Percentiles rank a stretch among this genome's conserved stretches.
These are phyloP conservation scores for Nigrospora sphaerica DNA, from an alignment of 2,329 filamentous ascomycete genomes.

Conservation along the genomic window DNA sequence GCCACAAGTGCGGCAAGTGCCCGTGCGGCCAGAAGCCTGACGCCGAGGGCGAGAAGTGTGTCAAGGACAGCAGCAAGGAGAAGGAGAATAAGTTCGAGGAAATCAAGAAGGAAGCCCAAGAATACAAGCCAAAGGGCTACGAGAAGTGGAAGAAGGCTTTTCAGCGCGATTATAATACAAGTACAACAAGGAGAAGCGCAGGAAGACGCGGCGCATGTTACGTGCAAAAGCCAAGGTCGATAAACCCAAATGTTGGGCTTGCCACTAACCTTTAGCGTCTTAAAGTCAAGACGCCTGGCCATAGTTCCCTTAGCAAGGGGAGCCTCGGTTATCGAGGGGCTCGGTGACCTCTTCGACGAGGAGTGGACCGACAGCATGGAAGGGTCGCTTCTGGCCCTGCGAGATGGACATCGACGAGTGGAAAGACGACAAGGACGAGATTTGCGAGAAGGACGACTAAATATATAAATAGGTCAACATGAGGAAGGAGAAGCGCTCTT, in stretches of 20 bases:
- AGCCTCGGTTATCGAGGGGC: not conserved
- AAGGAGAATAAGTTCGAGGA: no score
- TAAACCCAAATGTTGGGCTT: no score
- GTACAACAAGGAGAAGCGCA: no score
- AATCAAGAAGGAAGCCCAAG: no score
- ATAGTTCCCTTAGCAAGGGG: not conserved
- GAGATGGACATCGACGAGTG: not conserved
- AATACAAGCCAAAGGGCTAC: no score
- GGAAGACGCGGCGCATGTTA: no score
- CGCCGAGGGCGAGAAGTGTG: not conserved
- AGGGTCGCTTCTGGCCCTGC: not conserved
- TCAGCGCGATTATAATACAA: no score
- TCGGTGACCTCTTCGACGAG: not conserved
- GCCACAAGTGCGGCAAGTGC: not conserved
- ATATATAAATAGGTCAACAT: not conserved
- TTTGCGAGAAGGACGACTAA: not conserved
- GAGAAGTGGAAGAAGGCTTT: no score
- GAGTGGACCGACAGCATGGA: not conserved
- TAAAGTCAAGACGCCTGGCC: not conserved
- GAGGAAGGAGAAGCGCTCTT: not conserved
- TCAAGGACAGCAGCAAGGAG: not conserved
- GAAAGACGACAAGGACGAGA: not conserved
- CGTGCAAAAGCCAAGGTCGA: no score
- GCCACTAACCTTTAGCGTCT: no score
- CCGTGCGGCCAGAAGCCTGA: not conserved